Base-by-base conservation (phyloP, 768 basidiomycete genomes). In the Zangia roseola region DNA sequence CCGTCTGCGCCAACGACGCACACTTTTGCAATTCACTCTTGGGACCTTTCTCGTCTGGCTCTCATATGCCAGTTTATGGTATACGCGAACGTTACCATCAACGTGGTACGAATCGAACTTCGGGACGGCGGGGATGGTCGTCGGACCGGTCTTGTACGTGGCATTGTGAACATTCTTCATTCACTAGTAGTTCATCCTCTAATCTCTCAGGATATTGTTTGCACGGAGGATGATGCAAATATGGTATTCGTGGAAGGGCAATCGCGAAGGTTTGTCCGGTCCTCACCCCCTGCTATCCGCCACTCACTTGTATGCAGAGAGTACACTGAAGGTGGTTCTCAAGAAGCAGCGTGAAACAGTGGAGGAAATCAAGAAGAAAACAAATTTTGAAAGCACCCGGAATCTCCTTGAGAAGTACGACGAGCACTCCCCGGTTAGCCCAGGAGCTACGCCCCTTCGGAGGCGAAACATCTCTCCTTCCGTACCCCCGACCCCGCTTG, bases 301-400 rank as follows among this genome's bases (percentile, higher is more conserved):
- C 43, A 23, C 34, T 41, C 47, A 46, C 31, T 7, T 26, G 9
- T 43, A 16, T 45, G 21, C 63, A 97, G 94, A 98, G 69, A 88
- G 82, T 65, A 82, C 83, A 3, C 75, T 98, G 16, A 84, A 86
- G 47, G 67, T 69, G 2, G 73, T 94, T 4, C 77, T 88, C 62
- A 86, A 85, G 61, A 75, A 86, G 60, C 92, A 94, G 54, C 85
- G 90, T 17, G 75, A 78, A 20, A 93, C 90, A 62, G 80, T 99
- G 31, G 93, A 95, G 54, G 94, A 97, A 57, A 91, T 98, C 57
- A 99, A 99, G 78, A 92, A 93, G 74, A 93, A 90, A 66, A 97
- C 94, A 2, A 95, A 97, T 58, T 99, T 91, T 68, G 91, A 99
- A 64, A 82, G 82, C 10, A 99, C 94, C 24, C 84, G 89, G 44